phyloP scores from a whole-genome alignment of 192 early-diverging fungal genomes.

The Entrophospora sp. region DNA sequence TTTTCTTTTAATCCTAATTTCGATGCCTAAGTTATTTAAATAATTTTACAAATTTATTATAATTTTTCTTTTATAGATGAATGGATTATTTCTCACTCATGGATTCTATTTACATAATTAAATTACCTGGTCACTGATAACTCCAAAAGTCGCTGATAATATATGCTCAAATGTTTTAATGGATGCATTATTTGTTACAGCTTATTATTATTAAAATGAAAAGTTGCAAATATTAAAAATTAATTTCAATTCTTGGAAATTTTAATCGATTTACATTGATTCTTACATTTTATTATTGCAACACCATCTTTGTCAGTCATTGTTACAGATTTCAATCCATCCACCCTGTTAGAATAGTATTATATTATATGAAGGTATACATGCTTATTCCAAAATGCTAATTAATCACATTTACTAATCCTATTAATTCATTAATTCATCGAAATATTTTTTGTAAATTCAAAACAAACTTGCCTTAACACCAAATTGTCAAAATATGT shows the following conservation, averaged over 20 bases:
- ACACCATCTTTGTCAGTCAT: slow-evolving; percentile 57
- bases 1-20: slow-evolving; percentile 55
- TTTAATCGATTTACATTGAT: no score
- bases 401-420: no score
- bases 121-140: slow-evolving; percentile 52
- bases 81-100: no score
- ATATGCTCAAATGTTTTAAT: slow-evolving; percentile 39
- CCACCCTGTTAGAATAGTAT: background rate
- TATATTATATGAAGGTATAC: background rate
- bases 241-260: no score
- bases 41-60: no score
- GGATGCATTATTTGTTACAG: slow-evolving; percentile 25
- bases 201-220: slow-evolving; percentile 3
- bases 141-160: slow-evolving; percentile 50
- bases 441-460: no score
- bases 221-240: no score
- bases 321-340: slow-evolving; percentile 23
- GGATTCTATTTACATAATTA: background rate
- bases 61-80: no score
- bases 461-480: no score
- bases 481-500: no score
- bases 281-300: slow-evolving; percentile 47
- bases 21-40: slow-evolving; percentile 38
- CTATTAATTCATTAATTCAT: no score
- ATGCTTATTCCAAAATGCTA: no score